Conservation (phyloP, 176 grass and related monocot species). For the Carex parvula region DNA sequence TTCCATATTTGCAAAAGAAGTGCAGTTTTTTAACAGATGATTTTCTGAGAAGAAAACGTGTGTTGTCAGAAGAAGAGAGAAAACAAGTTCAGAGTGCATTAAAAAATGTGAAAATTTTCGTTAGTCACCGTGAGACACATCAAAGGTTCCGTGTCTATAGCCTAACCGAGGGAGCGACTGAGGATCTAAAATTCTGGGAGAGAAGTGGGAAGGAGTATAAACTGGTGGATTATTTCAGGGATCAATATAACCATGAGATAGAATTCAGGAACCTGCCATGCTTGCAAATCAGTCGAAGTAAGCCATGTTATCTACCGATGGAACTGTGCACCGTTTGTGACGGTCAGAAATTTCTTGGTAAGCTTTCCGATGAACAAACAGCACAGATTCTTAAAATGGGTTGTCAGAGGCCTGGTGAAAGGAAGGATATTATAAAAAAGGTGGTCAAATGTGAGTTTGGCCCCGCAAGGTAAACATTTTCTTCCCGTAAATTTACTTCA, state of each 20-base stretch:
- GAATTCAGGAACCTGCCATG: conserved; percentile 90
- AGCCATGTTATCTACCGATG: conserved; percentile 92
- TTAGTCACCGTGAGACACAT: conserved; percentile 78
- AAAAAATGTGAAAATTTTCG: conserved; percentile 79
- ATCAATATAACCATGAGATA: conserved; percentile 94
- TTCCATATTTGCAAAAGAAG: conserved; percentile 81
- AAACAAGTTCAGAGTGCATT: conserved; percentile 73
- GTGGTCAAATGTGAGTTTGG: conserved; percentile 52
- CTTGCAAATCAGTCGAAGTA: conserved; percentile 90
- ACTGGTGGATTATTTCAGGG: conserved; percentile 84
- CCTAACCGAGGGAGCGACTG: conserved; percentile 69
- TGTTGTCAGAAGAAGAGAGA: conserved; percentile 59
- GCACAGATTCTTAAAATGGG: conserved; percentile 83
- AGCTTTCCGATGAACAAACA: conserved; percentile 84
- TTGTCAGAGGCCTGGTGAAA: conserved; percentile 73
- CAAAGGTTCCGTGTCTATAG: conserved; percentile 80
- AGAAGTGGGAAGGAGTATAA: conserved; percentile 67
- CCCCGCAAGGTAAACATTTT: conserved; percentile 50
- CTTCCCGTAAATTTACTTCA: conserved; percentile 14
- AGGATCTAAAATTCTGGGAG: conserved; percentile 85
- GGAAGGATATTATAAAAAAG: conserved; percentile 75
- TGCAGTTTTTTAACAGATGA: conserved; percentile 76
- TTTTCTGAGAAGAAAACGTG: conserved; percentile 48
- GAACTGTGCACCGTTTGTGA: conserved; percentile 87
- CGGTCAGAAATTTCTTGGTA: conserved; percentile 90